A percentile compares a stretch with the other conserved stretches of the same genome.
These are phyloP conservation scores for Ophiostoma tasmaniense DNA, from an alignment of 2,329 filamentous ascomycete genomes.

Conservation along the genomic window DNA sequence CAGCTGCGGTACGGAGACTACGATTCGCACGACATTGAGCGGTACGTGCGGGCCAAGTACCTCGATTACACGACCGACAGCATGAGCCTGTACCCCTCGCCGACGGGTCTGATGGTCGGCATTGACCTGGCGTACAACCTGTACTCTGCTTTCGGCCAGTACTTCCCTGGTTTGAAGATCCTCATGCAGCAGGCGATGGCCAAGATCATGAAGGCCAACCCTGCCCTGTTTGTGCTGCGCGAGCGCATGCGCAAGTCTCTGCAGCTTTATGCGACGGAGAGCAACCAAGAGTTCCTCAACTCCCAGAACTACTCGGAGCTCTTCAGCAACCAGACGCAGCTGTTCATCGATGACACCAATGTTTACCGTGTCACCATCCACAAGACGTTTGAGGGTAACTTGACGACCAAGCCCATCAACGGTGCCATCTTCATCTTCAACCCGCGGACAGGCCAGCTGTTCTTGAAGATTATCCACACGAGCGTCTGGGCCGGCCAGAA, in stretches of 20 bases:
- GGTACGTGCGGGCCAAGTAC: constrained; percentile 95
- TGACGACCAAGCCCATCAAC: constrained; percentile 99
- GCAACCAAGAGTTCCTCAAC: constrained; percentile 98
- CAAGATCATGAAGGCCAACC: constrained; percentile 99
- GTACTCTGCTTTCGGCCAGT: constrained; percentile 96
- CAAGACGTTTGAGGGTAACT: constrained; percentile 97
- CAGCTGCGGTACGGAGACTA: constrained; percentile 89
- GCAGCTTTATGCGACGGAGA: constrained; percentile 95
- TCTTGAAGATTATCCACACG: constrained; percentile 98
- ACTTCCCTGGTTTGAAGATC: constrained; percentile 95
- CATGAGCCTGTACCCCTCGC: constrained; percentile 96
- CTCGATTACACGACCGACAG: constrained; percentile 98
- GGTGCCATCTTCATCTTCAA: constrained; percentile 99
- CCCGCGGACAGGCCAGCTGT: constrained; percentile 92
- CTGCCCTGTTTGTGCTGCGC: constrained; percentile 86
- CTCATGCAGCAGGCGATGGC: constrained; percentile 97
- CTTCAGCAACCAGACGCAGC: constrained; percentile 97
- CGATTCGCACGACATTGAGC: constrained; percentile 96
- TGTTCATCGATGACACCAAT: constrained; percentile 98
- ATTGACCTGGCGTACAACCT: constrained; percentile 97
- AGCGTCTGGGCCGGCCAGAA: constrained; percentile 99
- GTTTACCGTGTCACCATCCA: constrained; percentile 99
- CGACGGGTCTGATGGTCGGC: constrained; percentile 93
- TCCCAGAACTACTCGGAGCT: constrained; percentile 98
- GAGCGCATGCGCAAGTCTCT: constrained; percentile 98